A percentile compares a stretch with the other conserved stretches of the same genome.
phyloP scores from a whole-genome alignment of 148 eudicot genomes.

The Rhododendron griersonianum region DNA sequence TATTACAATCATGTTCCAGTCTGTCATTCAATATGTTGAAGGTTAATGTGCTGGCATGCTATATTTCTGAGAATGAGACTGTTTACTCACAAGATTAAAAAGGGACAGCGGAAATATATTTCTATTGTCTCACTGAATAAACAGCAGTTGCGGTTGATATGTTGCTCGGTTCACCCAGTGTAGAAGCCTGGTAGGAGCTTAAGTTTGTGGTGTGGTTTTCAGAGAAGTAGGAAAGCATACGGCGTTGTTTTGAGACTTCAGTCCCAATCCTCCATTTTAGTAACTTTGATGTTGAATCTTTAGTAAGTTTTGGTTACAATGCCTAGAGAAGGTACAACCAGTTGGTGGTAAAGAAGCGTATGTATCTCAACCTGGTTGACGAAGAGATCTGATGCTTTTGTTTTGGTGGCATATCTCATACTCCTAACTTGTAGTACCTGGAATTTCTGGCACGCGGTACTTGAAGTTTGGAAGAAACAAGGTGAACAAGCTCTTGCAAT shows the following conservation, averaged over 20 bases:
- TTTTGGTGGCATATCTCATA: no score
- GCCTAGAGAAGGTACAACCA: not conserved
- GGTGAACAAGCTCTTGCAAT: no score
- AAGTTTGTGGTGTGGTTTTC: not conserved
- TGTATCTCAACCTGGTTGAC: no score
- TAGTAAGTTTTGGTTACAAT: not conserved
- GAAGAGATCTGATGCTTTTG: no score
- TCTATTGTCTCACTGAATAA: not conserved
- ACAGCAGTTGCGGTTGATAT: not conserved
- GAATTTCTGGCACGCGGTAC: no score
- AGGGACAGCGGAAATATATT: no score
- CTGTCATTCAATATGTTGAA: not conserved
- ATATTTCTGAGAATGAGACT: not conserved
- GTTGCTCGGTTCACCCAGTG: not conserved
- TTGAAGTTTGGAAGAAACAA: no score
- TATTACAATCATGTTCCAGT: not conserved
- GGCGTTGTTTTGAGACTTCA: not conserved
- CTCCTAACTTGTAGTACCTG: no score
- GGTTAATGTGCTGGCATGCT: not conserved
- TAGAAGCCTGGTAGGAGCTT: not conserved
- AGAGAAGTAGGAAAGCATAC: not conserved
- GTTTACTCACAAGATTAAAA: not conserved
- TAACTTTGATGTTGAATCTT: not conserved
- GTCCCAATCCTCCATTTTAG: not conserved
- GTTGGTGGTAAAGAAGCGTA: not conserved